Evolutionary conservation across 768 basidiomycete species (phyloP).

Genomic region (Suillus subaureus): DNA sequence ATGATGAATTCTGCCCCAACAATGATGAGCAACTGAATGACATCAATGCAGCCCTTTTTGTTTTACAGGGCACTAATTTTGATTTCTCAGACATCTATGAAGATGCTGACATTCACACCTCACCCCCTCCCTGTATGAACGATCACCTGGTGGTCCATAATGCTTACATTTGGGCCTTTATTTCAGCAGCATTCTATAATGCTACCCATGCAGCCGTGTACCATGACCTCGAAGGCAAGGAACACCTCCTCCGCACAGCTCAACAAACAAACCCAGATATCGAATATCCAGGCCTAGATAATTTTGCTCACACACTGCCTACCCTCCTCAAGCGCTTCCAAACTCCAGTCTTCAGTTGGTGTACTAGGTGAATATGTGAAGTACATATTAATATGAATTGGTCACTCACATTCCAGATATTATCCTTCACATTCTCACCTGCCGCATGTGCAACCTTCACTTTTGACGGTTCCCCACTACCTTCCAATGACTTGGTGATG

Average conservation of each 20-base stretch:
- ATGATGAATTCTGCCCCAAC: no score
- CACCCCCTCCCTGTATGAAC: background rate
- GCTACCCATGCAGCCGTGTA: background rate
- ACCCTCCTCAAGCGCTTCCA: background rate
- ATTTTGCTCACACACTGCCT: background rate
- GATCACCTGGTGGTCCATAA: background rate
- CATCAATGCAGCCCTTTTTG: no score
- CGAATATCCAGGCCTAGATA: background rate
- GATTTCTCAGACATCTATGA: background rate
- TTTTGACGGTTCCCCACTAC: no score
- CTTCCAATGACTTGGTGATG: no score
- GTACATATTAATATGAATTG: no score
- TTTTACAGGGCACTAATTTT: background rate
- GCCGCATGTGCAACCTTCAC: no score
- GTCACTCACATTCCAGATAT: no score
- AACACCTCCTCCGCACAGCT: background rate
- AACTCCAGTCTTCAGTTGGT: no score
- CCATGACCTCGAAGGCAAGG: background rate
- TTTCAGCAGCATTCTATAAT: background rate
- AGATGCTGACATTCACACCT: background rate
- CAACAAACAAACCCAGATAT: conserved; percentile 1
- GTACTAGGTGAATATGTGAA: no score
- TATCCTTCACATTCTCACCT: no score
- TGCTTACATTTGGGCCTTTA: background rate
- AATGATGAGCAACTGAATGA: no score